Evolutionary conservation across 108 stramenopile species (phyloP).

Genomic region (Discostella pseudostelligera): DNA sequence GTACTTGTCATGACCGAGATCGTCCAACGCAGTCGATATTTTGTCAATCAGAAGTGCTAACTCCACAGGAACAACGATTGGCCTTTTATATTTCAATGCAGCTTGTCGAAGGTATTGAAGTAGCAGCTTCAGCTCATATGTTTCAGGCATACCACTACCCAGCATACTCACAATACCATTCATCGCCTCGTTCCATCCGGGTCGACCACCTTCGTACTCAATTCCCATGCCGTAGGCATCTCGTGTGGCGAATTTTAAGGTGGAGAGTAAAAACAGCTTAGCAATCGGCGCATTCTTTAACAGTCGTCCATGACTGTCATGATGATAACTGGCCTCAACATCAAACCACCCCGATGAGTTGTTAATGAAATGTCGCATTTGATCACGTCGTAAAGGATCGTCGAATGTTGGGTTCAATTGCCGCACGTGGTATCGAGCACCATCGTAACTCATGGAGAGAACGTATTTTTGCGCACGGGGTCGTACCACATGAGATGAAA

Average conservation of each 20-base stretch:
- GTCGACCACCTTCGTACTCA: conserved; percentile 95
- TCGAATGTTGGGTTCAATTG: conserved; percentile 87
- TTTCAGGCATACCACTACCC: conserved; percentile 90
- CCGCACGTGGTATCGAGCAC: conserved; percentile 72
- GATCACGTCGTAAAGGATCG: conserved; percentile 65
- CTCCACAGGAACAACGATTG: conserved; percentile 70
- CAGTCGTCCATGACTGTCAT: conserved; percentile 55
- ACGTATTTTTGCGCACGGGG: conserved; percentile 89
- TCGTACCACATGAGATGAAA: conserved; percentile 83
- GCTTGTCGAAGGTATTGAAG: conserved; percentile 75
- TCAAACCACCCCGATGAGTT: conserved; percentile 69
- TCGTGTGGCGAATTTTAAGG: conserved; percentile 90
- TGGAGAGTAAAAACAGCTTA: conserved; percentile 82
- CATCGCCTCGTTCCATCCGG: conserved; percentile 98
- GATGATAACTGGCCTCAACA: conserved; percentile 89
- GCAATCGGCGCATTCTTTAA: conserved; percentile 71
- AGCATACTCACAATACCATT: conserved; percentile 91
- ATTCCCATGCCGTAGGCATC: conserved; percentile 96
- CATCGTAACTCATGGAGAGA: conserved; percentile 78
- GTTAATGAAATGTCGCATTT: conserved; percentile 72
- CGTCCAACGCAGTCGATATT: conserved; percentile 71
- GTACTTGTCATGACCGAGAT: conserved; percentile 64
- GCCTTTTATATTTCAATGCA: conserved; percentile 66
- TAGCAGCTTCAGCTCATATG: conserved; percentile 84
- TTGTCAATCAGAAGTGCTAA: conserved; percentile 68